Evolutionary conservation across 106 monocot species (phyloP).

Genomic region (Dendrobium huoshanense): DNA sequence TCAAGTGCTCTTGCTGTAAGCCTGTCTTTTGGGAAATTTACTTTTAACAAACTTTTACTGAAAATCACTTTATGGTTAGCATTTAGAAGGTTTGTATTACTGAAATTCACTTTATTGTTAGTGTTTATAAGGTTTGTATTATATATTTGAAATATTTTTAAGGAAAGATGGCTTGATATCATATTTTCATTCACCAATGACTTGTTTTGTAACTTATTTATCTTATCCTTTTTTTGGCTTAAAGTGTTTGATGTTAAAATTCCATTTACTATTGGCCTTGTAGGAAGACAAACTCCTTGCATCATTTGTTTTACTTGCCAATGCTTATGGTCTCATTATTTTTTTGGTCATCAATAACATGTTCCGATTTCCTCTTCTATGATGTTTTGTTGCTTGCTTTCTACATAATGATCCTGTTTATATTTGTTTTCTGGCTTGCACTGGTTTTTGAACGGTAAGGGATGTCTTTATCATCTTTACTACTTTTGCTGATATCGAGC

Average conservation of each 20-base stretch:
- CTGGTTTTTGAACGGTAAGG: not conserved
- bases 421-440: not conserved
- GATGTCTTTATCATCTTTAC: too few relatives aligned
- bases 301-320: not conserved
- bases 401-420: not conserved
- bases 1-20: conserved; percentile 82
- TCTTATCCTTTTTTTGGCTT: not conserved
- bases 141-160: not conserved
- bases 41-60: not conserved
- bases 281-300: not conserved
- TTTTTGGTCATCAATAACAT: not conserved
- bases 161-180: not conserved
- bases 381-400: not conserved
- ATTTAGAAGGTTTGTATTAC: not conserved
- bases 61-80: not conserved
- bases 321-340: not conserved
- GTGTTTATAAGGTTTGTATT: not conserved
- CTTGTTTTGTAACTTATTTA: not conserved
- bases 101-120: not conserved
- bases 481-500: too few relatives aligned
- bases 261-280: not conserved
- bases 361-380: not conserved
- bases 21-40: not conserved
- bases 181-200: not conserved
- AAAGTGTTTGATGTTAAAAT: conserved; percentile 1